phyloP scores from a whole-genome alignment of 768 basidiomycete species.

The Hypholoma fasciculare region DNA sequence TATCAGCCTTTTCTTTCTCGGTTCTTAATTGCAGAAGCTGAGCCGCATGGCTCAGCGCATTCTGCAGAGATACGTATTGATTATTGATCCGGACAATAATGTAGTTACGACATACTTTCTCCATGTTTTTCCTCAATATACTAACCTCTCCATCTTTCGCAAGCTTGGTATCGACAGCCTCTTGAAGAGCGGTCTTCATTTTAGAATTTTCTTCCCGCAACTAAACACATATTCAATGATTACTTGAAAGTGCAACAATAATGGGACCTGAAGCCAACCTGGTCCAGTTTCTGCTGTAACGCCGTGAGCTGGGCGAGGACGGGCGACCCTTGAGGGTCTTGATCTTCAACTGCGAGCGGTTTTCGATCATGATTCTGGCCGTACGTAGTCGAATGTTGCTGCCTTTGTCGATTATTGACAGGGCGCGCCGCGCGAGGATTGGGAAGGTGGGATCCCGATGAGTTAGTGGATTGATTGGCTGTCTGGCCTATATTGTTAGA shows the following conservation, averaged over 20 bases:
- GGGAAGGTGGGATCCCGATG: slow-evolving; percentile 4
- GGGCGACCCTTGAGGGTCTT: not conserved
- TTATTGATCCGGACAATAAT: not conserved
- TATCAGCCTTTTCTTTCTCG: slow-evolving; percentile 62
- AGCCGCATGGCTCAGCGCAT: slow-evolving; percentile 55
- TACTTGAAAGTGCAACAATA: not conserved
- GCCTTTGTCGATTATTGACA: slow-evolving; percentile 6
- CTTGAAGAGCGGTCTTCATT: slow-evolving; percentile 44
- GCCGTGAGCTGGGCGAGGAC: slow-evolving; percentile 20
- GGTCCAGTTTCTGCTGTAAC: slow-evolving; percentile 39
- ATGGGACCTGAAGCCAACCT: slow-evolving; percentile 36
- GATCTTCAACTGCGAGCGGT: not conserved
- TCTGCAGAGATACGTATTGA: slow-evolving; percentile 34
- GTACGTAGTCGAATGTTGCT: not conserved
- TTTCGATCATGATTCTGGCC: not conserved
- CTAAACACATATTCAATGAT: slow-evolving; percentile 32
- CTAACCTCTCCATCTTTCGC: slow-evolving; percentile 72
- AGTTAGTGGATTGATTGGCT: not conserved
- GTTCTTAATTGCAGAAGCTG: slow-evolving; percentile 57
- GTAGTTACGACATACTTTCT: slow-evolving; percentile 47
- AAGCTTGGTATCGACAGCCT: slow-evolving; percentile 50
- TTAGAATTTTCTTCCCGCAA: slow-evolving; percentile 49
- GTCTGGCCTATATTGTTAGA: not conserved
- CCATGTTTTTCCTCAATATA: slow-evolving; percentile 63
- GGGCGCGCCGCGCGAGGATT: slow-evolving; percentile 1